Percentiles rank a stretch among this genome's conserved stretches.
These are phyloP conservation scores for Boletus edulis DNA, from an alignment of 768 basidiomycete species.

Conservation along the genomic window DNA sequence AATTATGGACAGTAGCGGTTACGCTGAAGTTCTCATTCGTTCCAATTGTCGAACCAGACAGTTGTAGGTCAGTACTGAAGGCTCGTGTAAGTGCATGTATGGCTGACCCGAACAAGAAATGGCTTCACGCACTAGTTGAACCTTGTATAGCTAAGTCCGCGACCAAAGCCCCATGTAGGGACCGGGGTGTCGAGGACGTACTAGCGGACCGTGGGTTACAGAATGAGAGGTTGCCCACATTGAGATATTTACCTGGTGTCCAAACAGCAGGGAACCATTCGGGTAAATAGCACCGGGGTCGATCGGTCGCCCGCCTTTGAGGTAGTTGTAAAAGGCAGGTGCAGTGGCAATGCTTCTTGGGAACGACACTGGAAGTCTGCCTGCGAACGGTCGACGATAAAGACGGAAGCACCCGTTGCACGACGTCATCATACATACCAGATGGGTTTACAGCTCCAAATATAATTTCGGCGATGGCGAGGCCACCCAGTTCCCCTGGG, in stretches of 20 bases:
- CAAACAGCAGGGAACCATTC: slow-evolving; percentile 15
- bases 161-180: slow-evolving; percentile 23
- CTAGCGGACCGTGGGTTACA: not conserved
- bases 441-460: slow-evolving; percentile 70
- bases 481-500: slow-evolving; percentile 67
- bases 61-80: slow-evolving; percentile 10
- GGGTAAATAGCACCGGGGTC: slow-evolving; percentile 51
- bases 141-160: slow-evolving; percentile 20
- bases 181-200: slow-evolving; percentile 20
- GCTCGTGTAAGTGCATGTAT: not conserved
- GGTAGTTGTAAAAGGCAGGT: slow-evolving; percentile 68
- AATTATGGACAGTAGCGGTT: slow-evolving; percentile 60
- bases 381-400: slow-evolving; percentile 26
- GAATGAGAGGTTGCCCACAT: no score
- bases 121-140: slow-evolving; percentile 18
- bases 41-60: slow-evolving; percentile 37
- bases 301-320: slow-evolving; percentile 57
- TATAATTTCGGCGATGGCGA: slow-evolving; percentile 62
- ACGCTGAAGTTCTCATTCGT: slow-evolving; percentile 52
- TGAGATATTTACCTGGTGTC: no score
- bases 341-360: slow-evolving; percentile 60
- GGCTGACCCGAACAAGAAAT: not conserved
- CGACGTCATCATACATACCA: slow-evolving; percentile 34
- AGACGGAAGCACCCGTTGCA: not conserved
- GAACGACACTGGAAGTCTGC: slow-evolving; percentile 65